These are phyloP conservation scores for Thermothielavioides terrestris DNA, from an alignment of 495 filamentous ascomycete species.

Conservation along the genomic window DNA sequence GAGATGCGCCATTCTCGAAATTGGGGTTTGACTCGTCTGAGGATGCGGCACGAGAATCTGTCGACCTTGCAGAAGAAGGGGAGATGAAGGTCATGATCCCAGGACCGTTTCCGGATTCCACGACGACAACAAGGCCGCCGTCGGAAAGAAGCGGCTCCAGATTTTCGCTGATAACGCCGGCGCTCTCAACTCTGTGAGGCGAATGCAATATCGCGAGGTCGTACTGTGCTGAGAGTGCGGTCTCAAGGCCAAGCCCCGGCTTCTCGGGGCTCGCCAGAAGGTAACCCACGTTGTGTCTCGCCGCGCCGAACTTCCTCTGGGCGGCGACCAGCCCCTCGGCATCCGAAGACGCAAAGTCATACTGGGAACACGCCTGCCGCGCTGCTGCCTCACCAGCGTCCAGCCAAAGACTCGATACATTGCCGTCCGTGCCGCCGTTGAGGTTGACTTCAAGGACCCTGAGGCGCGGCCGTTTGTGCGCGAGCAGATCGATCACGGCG, in stretches of 20 bases:
- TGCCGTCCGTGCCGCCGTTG: slow-evolving; percentile 1
- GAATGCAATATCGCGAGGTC: slow-evolving; percentile 5
- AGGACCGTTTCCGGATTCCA: no score
- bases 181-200: no score
- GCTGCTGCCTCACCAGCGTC: not conserved
- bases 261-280: not conserved
- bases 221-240: not conserved
- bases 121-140: no score
- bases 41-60: no score
- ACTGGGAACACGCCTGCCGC: not conserved
- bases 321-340: not conserved
- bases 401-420: not conserved
- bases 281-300: not conserved
- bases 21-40: no score
- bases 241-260: not conserved
- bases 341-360: not conserved
- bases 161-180: no score
- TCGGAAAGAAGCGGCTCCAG: no score
- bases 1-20: no score
- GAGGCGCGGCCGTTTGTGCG: slow-evolving; percentile 25
- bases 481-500: slow-evolving; percentile 20
- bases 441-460: slow-evolving; percentile 24
- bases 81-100: no score
- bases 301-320: not conserved
- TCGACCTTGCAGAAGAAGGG: no score